Evolutionary conservation across 495 filamentous ascomycete species (phyloP), one percentile per base, ranked within the genome.

Genomic region (Trichoderma reesei): DNA sequence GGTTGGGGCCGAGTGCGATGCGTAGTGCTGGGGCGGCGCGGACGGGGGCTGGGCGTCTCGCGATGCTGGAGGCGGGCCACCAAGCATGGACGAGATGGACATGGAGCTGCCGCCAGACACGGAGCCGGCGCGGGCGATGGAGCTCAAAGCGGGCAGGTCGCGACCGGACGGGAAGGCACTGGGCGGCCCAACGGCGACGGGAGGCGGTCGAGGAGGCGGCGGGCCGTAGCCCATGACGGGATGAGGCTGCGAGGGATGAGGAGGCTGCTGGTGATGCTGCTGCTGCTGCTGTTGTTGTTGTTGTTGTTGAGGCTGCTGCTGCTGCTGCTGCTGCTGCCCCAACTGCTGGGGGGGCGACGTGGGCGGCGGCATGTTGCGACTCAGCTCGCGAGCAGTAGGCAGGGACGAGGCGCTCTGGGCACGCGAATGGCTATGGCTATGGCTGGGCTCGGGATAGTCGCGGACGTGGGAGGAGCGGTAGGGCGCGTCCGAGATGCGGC

Each of bases 51-150:
- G 72, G 6, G 75, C 72, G 14, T 70, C 70, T 66, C 89, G 83
- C 61, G 83, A 78, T 54, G 73, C 66, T 8, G 78, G 70, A 18
- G 83, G 73, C 42, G 87, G 83, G n/a, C 85, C 84, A 56, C 88
- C 87, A 26, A 98, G 84, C 82, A 98, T 91, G 26, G 94, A 90
- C 9, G 91, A 94, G 69, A 98, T 98, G 26, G 94, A 96, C 94
- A 98, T 98, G 78, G 88, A 89, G 74, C 88, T 88, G 14, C 85
- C 73, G 51, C 51, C 51, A 34, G 51, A 56, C 51, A 16, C 51
- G 60, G 70, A 74, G 10, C 68, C 72, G 5, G 76, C 73, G 64
- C 81, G 74, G 8, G 77, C 68, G 34, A 83, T 71, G 5, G 82
- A 74, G 66, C 79, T 76, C 44, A 83, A 67, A 3, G 80, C 74